A percentile compares a stretch with the other conserved stretches of the same genome.
Conservation (phyloP, 441 rosid genomes). For the Erysimum cheiri region DNA sequence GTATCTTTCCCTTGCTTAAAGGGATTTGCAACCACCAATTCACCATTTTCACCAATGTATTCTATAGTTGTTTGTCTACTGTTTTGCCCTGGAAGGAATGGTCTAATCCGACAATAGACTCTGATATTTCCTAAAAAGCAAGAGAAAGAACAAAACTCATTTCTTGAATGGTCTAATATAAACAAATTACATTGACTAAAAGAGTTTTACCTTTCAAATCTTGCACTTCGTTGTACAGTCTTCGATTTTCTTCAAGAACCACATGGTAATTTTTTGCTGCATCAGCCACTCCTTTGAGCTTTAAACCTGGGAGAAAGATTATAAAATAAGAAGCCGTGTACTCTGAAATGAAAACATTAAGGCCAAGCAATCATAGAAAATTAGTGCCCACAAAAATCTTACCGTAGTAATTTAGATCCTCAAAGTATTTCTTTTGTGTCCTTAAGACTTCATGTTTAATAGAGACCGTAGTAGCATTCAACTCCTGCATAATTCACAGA, state of each 20-base stretch:
- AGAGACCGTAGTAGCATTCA: conserved; percentile 64
- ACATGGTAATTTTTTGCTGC: conserved; percentile 71
- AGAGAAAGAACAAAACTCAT: conserved; percentile 35
- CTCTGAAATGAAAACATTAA: conserved; percentile 20
- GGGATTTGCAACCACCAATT: conserved; percentile 72
- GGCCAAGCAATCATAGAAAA: conserved; percentile 19
- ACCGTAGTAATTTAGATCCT: conserved; percentile 68
- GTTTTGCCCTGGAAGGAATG: conserved; percentile 75
- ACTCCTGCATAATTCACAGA: conserved; percentile 56
- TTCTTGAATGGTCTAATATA: conserved; percentile 17
- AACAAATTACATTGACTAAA: conserved; percentile 14
- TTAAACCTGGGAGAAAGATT: conserved; percentile 53
- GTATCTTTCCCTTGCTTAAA: conserved; percentile 64
- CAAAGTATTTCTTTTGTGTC: conserved; percentile 57
- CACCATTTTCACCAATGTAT: conserved; percentile 72
- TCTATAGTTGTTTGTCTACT: conserved; percentile 65
- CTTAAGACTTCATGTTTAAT: conserved; percentile 68
- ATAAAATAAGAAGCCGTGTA: conserved; percentile 32
- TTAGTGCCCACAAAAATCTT: conserved; percentile 36
- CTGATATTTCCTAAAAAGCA: conserved; percentile 67
- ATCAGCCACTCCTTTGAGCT: conserved; percentile 69
- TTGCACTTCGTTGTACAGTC: conserved; percentile 76
- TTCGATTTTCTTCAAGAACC: conserved; percentile 71
- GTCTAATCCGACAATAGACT: conserved; percentile 77
- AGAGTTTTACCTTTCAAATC: conserved; percentile 68